Evolutionary conservation across 2,329 filamentous ascomycete genomes (phyloP).

Genomic region (Aspergillus fumigatus): DNA sequence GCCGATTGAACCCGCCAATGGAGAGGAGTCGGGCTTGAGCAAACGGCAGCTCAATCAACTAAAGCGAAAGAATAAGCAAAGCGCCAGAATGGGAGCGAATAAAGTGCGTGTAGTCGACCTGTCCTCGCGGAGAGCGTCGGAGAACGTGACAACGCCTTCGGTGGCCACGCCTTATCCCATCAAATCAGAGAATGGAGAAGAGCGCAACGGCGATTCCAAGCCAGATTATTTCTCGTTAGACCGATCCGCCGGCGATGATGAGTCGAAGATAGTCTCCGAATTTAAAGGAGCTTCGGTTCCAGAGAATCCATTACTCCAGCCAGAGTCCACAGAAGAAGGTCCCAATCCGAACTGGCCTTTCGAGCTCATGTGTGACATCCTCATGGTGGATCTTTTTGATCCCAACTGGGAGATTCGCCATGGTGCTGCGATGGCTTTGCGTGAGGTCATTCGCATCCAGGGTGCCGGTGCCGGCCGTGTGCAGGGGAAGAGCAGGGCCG

Average conservation of each 20-base stretch:
- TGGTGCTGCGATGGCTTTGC: slow-evolving; percentile 88
- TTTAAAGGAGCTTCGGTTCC: slow-evolving; percentile 81
- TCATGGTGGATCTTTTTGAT: slow-evolving; percentile 92
- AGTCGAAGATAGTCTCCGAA: slow-evolving; percentile 86
- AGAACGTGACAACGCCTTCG: slow-evolving; percentile 59
- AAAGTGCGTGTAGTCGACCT: slow-evolving; percentile 90
- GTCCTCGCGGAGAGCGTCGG: slow-evolving; percentile 61
- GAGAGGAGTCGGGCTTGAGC: slow-evolving; percentile 71
- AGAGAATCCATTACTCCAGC: slow-evolving; percentile 81
- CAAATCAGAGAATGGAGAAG: slow-evolving; percentile 56
- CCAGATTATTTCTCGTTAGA: slow-evolving; percentile 90
- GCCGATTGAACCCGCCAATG: slow-evolving; percentile 46
- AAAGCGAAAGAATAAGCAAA: slow-evolving; percentile 88
- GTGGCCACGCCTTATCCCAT: slow-evolving; percentile 52
- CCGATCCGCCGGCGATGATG: slow-evolving; percentile 74
- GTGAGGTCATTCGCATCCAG: slow-evolving; percentile 89
- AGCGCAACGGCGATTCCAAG: slow-evolving; percentile 58
- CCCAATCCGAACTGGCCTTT: slow-evolving; percentile 75
- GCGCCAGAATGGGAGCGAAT: slow-evolving; percentile 81
- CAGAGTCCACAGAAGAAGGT: slow-evolving; percentile 71
- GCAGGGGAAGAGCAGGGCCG: slow-evolving; percentile 61
- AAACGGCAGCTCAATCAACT: slow-evolving; percentile 91
- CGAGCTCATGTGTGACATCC: slow-evolving; percentile 86
- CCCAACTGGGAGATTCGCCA: slow-evolving; percentile 92
- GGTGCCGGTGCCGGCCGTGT: slow-evolving; percentile 79